Evolutionary conservation across 805 yeast genomes (phyloP).

Genomic region (Pichia heedii): DNA sequence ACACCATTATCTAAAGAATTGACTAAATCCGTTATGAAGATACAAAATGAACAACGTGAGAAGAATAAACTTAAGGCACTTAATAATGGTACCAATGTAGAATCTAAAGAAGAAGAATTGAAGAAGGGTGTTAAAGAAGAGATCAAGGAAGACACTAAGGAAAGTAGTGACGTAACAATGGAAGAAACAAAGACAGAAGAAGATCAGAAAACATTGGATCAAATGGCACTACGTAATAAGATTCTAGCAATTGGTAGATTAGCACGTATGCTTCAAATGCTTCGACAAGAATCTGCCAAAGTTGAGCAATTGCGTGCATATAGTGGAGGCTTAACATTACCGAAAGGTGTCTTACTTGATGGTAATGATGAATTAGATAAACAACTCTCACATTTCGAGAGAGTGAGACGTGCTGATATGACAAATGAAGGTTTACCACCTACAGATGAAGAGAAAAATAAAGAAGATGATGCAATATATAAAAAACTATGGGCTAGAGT

Average conservation of each 20-base stretch:
- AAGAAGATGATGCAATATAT: conserved; percentile 9
- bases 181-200: not conserved
- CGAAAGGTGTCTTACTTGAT: conserved; percentile 77
- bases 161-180: not conserved
- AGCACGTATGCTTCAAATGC: conserved; percentile 83
- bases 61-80: not conserved
- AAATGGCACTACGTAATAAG: conserved; percentile 62
- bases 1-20: conserved; percentile 41
- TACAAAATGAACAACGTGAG: conserved; percentile 5
- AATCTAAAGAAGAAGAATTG: not conserved
- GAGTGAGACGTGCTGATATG: conserved; percentile 72
- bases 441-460: conserved; percentile 22
- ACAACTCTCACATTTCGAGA: conserved; percentile 69
- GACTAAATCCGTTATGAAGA: conserved; percentile 25
- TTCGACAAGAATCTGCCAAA: conserved; percentile 82
- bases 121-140: not conserved
- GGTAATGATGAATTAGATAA: conserved; percentile 73
- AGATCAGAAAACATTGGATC: conserved; percentile 18
- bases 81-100: not conserved
- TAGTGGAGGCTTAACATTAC: conserved; percentile 60
- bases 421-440: conserved; percentile 87
- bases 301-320: conserved; percentile 72
- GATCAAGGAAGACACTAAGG: not conserved
- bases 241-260: conserved; percentile 94
- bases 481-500: conserved; percentile 4